These are phyloP conservation scores for Clarireedia hainanense DNA, from an alignment of 2,329 filamentous ascomycete species.

Conservation along the genomic window DNA sequence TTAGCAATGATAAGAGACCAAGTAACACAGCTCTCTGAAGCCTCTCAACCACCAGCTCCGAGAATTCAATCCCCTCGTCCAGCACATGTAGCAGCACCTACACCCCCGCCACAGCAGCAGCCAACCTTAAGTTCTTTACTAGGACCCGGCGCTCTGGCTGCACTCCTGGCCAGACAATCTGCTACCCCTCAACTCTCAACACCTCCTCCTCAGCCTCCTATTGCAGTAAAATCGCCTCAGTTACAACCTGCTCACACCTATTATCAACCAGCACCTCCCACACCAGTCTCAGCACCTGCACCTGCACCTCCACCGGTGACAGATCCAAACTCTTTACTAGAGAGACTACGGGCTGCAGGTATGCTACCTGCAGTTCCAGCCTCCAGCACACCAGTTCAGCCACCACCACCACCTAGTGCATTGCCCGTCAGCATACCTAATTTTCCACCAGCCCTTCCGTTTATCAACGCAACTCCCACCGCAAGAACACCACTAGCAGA, in stretches of 20 bases:
- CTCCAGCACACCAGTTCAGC: conserved; percentile 31
- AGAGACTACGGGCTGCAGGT: conserved; percentile 60
- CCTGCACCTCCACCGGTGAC: conserved; percentile 32
- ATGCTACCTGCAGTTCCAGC: conserved; percentile 45
- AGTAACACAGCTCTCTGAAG: conserved; percentile 59
- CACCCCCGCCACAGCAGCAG: conserved; percentile 21
- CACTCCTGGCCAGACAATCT: conserved; percentile 47
- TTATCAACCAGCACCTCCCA: conserved; percentile 24
- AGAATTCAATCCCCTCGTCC: conserved; percentile 30
- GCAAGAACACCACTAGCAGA: conserved; percentile 20
- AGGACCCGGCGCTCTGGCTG: conserved; percentile 37
- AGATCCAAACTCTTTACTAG: conserved; percentile 48
- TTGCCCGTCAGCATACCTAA: conserved; percentile 28
- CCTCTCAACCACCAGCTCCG: conserved; percentile 28
- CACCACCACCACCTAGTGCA: conserved; percentile 35
- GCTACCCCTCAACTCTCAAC: conserved; percentile 43
- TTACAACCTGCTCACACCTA: conserved; percentile 34
- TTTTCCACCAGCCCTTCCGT: conserved; percentile 28
- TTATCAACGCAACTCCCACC: conserved; percentile 17
- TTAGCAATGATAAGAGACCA: conserved; percentile 78
- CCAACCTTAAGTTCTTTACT: conserved; percentile 49
- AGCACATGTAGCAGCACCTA: conserved; percentile 22
- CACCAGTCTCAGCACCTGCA: conserved; percentile 30
- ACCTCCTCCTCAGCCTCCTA: conserved; percentile 32
- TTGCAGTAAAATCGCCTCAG: conserved; percentile 44